These are phyloP conservation scores for Fraxinus paxiana DNA, from an alignment of 305 asterid species.

Conservation along the genomic window DNA sequence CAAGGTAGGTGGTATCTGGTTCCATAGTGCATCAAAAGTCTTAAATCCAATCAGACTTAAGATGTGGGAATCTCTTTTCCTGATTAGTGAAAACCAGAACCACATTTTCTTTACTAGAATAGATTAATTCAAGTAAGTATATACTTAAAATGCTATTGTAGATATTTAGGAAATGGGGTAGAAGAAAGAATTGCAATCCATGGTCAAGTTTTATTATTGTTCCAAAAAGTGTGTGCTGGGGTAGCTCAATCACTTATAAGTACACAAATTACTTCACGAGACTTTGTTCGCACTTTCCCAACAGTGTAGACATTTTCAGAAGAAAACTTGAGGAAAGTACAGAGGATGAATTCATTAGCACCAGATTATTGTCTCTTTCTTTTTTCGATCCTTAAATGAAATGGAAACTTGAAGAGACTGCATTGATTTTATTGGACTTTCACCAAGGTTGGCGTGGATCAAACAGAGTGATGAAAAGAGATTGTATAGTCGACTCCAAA, in stretches of 20 bases:
- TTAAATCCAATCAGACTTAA: neutral
- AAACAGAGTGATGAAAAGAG: neutral
- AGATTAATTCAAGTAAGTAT: neutral
- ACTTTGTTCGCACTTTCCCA: neutral
- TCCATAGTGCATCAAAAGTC: neutral
- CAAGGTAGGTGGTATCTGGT: conserved; percentile 18
- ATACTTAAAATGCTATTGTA: neutral
- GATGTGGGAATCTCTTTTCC: neutral
- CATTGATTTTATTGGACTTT: neutral
- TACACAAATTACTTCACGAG: neutral
- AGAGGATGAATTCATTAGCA: neutral
- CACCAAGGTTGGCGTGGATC: neutral
- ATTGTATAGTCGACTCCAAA: neutral
- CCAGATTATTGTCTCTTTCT: conserved; percentile 5
- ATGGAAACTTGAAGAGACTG: neutral
- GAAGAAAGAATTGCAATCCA: neutral
- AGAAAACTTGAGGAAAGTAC: neutral
- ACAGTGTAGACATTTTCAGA: neutral
- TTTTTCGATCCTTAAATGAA: neutral
- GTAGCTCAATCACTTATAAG: neutral
- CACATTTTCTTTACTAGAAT: neutral
- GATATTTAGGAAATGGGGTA: neutral
- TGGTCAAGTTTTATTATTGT: neutral
- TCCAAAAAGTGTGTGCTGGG: neutral
- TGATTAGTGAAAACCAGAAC: neutral